phyloP scores from a whole-genome alignment of 1,284 basidiomycete genomes.

The Anthracocystis panici-leucophaei region DNA sequence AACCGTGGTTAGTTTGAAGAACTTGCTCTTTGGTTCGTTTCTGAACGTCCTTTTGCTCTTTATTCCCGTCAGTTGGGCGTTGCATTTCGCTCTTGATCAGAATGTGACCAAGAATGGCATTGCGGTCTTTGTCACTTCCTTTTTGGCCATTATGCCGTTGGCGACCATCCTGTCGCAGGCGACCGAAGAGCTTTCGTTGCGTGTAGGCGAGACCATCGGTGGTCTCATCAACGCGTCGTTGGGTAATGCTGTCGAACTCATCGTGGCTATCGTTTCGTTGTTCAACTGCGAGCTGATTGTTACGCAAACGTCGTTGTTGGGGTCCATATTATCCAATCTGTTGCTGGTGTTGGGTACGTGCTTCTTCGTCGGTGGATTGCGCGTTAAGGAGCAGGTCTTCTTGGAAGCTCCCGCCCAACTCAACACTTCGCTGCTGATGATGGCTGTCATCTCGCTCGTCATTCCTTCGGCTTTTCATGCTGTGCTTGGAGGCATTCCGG shows the following conservation, averaged over 20 bases:
- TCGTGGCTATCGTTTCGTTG: constrained; percentile 64
- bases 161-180: constrained; percentile 60
- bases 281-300: constrained; percentile 63
- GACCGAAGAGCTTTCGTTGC: constrained; percentile 63
- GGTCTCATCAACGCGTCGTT: constrained; percentile 64
- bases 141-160: constrained; percentile 64
- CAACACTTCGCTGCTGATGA: constrained; percentile 56
- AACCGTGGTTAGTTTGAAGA: constrained; percentile 41
- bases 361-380: constrained; percentile 63
- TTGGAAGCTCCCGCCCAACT: constrained; percentile 52
- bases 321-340: constrained; percentile 61
- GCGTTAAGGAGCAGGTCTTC: constrained; percentile 58
- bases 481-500: constrained; percentile 51
- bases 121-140: constrained; percentile 57
- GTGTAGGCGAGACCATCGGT: constrained; percentile 63
- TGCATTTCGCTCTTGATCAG: constrained; percentile 56
- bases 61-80: constrained; percentile 61
- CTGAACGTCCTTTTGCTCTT: constrained; percentile 59
- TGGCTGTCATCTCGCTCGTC: constrained; percentile 64
- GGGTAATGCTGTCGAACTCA: constrained; percentile 64
- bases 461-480: constrained; percentile 64
- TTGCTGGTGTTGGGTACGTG: constrained; percentile 62
- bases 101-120: constrained; percentile 38
- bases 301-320: constrained; percentile 61
- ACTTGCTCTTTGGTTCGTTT: constrained; percentile 46